These are phyloP conservation scores for Oehlia diaphana DNA, from an alignment of 192 early-diverging fungal genomes.

Conservation along the genomic window DNA sequence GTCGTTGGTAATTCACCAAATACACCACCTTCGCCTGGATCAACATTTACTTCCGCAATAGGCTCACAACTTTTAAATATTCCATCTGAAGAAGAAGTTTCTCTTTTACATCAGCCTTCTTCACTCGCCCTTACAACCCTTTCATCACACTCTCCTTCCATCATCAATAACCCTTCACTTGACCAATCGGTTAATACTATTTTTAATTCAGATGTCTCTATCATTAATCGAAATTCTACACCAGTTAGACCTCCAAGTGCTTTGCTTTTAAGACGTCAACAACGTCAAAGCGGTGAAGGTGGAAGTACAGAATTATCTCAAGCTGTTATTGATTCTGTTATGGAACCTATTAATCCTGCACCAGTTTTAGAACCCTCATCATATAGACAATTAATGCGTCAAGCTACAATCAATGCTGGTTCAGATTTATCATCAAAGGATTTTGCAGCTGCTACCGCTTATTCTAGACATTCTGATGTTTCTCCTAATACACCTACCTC, in stretches of 20 bases:
- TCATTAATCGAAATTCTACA: background rate
- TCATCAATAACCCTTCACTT: background rate
- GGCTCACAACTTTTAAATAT: background rate
- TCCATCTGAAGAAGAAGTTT: background rate
- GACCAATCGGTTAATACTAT: conserved; percentile 14
- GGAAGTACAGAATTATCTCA: conserved; percentile 7
- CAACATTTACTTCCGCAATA: background rate
- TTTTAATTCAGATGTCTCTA: background rate
- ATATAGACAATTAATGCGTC: conserved; percentile 4
- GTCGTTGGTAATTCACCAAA: background rate
- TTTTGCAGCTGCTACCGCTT: conserved; percentile 10
- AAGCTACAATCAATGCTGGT: background rate
- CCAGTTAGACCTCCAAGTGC: conserved; percentile 10
- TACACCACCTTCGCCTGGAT: background rate
- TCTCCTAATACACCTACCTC: background rate
- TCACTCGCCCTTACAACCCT: background rate
- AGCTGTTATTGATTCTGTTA: conserved; percentile 8
- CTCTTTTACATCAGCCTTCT: background rate
- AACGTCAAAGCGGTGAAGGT: background rate
- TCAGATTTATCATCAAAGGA: background rate
- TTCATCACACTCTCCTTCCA: background rate
- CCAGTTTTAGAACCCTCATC: conserved; percentile 14
- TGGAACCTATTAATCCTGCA: background rate
- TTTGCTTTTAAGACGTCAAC: conserved; percentile 8
- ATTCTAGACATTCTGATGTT: conserved; percentile 10